Conservation (phyloP, 495 filamentous ascomycete genomes). For the Melanomma pulvis-pyrius region DNA sequence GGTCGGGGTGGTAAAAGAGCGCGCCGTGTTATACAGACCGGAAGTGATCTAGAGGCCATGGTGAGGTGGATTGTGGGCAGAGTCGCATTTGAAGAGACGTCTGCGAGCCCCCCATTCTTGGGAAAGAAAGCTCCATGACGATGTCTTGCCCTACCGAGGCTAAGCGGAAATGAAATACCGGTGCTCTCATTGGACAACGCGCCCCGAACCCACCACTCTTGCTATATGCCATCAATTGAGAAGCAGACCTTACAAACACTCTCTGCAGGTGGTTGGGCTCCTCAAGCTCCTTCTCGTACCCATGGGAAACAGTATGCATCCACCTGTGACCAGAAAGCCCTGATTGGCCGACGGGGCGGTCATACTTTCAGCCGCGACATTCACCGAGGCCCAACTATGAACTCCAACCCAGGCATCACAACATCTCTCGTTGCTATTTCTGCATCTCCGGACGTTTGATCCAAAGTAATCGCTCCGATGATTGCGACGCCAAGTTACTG, state of each 20-base stretch:
- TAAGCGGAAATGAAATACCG: constrained; percentile 30
- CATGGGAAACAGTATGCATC: neutral
- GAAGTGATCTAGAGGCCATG: constrained; percentile 34
- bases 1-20: constrained; percentile 7
- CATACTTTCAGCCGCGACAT: constrained; percentile 2
- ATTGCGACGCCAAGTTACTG: neutral
- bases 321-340: neutral
- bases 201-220: neutral
- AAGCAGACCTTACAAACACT: neutral
- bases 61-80: constrained; percentile 1
- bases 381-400: neutral
- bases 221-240: neutral
- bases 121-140: constrained; percentile 29
- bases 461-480: neutral
- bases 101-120: neutral
- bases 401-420: neutral
- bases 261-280: neutral
- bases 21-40: constrained; percentile 18
- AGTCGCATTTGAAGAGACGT: neutral
- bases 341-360: neutral
- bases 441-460: neutral
- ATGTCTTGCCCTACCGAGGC: constrained; percentile 17
- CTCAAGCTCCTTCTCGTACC: neutral
- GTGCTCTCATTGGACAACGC: constrained; percentile 15
- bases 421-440: neutral